Base-by-base conservation (phyloP, 345 rosid genomes). In the Eucalyptus caleyi region DNA sequence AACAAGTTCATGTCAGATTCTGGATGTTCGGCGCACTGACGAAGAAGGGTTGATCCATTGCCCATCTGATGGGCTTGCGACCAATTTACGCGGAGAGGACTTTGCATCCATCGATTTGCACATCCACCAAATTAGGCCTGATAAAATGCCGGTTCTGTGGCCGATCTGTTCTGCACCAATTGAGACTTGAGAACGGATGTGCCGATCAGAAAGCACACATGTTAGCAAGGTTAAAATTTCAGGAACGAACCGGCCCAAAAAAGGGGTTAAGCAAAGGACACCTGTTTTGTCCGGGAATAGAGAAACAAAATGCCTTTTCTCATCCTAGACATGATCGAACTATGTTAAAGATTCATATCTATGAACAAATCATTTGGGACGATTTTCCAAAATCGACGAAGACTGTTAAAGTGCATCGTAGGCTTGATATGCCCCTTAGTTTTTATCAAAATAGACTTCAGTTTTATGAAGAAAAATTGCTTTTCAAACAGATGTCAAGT, bases 371-470 rank as follows among this genome's bases (percentile, higher is more conserved):
- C 62, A 56, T 10, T 10, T 24, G 30, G 30, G 30, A 56, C 30
- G 6, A 56, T 56, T 24, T 56, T 24, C 62, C 14, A 56, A 56
- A 56, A 9, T 56, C 2, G 30, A 56, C 14, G 13, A 56, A 56
- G 62, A 56, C 30, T 23, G 62, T 56, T 10, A 10, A 24, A 56
- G 30, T 56, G 62, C 62, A 56, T 23, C 30, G 62, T 56, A 0
- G 30, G 30, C 62, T 56, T 56, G 62, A 0, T 4, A 23, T 10
- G 30, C 30, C 2, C 0, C 30, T 2, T 24, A 56, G 62, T 23
- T 24, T 24, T 56, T 56, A 23, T 24, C 62, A 56, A 56, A 0
- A 62, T 1, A 62, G 32, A 62, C 7, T 62, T 30, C 34, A 27
- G 32, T 62, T 62, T 62, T 27, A 27, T 62, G 16, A 62, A 30